These are phyloP conservation scores for Scleroderma citrinum DNA, from an alignment of 768 basidiomycete species.

Conservation along the genomic window DNA sequence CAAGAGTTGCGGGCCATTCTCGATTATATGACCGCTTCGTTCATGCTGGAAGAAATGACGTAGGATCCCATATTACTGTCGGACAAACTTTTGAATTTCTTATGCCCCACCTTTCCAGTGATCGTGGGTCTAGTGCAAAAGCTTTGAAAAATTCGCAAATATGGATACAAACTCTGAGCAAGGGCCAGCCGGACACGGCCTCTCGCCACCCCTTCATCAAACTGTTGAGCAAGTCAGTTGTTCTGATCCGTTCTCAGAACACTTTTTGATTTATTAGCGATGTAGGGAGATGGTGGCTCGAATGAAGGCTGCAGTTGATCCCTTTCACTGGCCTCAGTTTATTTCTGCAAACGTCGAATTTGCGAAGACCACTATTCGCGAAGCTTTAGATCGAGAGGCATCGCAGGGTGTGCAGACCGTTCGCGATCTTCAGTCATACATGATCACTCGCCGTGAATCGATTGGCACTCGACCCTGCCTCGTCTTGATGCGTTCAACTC, in stretches of 20 bases:
- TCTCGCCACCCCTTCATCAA: constrained; percentile 19
- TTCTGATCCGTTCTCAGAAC: background rate
- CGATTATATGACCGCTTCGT: constrained; percentile 25
- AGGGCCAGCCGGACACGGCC: constrained; percentile 11
- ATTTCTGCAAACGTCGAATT: constrained; percentile 15
- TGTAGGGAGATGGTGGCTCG: constrained; percentile 18
- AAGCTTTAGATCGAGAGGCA: constrained; percentile 23
- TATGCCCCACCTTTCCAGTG: constrained; percentile 10
- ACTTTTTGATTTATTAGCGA: background rate
- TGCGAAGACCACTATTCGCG: constrained; percentile 17
- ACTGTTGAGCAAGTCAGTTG: constrained; percentile 20
- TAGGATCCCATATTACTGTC: constrained; percentile 3
- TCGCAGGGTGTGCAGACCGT: constrained; percentile 8
- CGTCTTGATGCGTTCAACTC: constrained; percentile 25
- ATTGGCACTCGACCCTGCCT: constrained; percentile 25
- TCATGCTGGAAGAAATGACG: constrained; percentile 28
- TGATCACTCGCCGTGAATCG: constrained; percentile 23
- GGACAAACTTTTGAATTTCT: background rate
- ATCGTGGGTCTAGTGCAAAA: constrained; percentile 19
- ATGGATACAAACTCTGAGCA: constrained; percentile 19
- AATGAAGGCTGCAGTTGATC: constrained; percentile 18
- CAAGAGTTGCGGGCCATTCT: constrained; percentile 18
- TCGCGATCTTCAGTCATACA: constrained; percentile 20
- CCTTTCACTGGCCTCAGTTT: constrained; percentile 26
- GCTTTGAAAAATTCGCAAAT: constrained; percentile 11